phyloP scores from a whole-genome alignment of 2,329 filamentous ascomycete genomes.

The Fusarium setosum region DNA sequence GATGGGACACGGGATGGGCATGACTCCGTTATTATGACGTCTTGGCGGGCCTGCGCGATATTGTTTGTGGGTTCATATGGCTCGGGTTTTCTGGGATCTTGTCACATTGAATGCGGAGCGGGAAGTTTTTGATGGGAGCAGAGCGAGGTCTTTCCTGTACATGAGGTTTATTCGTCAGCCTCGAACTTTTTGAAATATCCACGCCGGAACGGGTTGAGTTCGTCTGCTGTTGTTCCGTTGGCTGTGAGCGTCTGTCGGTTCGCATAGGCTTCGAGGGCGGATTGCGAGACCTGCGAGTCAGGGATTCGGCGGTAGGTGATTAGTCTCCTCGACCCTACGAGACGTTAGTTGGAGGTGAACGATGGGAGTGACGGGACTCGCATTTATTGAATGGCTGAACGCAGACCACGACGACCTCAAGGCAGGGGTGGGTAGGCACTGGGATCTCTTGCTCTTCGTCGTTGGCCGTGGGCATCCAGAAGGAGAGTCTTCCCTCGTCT shows the following conservation, averaged over 20 bases:
- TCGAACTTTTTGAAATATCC: conserved; percentile 69
- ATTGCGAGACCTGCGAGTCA: conserved; percentile 64
- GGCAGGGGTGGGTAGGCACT: conserved; percentile 79
- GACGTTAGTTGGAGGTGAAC: background rate
- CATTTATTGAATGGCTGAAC: conserved; percentile 92
- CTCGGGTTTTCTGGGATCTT: conserved; percentile 30
- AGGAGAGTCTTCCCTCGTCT: conserved; percentile 81
- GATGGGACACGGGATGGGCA: conserved; percentile 36
- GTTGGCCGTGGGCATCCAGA: conserved; percentile 97
- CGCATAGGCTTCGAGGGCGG: conserved; percentile 53
- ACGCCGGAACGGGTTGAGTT: conserved; percentile 70
- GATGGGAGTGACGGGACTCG: conserved; percentile 53
- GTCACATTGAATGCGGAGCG: conserved; percentile 33
- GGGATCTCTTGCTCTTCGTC: conserved; percentile 80
- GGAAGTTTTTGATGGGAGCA: conserved; percentile 38
- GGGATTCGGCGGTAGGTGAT: conserved; percentile 84
- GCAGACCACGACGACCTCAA: conserved; percentile 81
- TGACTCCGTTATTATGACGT: conserved; percentile 33
- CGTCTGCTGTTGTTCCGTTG: conserved; percentile 64
- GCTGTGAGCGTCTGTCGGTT: conserved; percentile 43
- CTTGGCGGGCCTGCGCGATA: conserved; percentile 25
- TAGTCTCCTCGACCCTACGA: conserved; percentile 83
- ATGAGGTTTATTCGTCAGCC: conserved; percentile 43
- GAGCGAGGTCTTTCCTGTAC: conserved; percentile 34
- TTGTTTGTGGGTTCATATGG: conserved; percentile 24